Evolutionary conservation across 176 grass and related monocot species (phyloP).

Genomic region (Hyparrhenia diplandra): DNA sequence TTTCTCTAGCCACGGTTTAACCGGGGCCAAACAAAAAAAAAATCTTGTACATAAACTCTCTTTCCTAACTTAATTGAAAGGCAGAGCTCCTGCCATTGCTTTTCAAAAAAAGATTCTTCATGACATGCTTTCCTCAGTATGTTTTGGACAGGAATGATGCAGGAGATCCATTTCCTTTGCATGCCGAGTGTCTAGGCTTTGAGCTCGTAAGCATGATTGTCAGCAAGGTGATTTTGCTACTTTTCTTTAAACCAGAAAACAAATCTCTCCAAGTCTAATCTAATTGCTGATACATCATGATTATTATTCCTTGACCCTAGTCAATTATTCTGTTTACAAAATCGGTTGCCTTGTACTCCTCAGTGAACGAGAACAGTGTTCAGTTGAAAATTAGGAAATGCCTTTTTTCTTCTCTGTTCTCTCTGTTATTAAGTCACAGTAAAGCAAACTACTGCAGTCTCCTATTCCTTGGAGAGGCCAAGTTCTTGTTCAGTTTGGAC

Average conservation of each 20-base stretch:
- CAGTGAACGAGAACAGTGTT: neutral
- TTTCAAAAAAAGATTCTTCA: too few relatives aligned
- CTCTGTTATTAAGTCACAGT: neutral
- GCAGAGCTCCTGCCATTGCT: too few relatives aligned
- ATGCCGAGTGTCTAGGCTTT: slow-evolving; percentile 85
- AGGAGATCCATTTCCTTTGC: slow-evolving; percentile 71
- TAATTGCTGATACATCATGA: neutral
- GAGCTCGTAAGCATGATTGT: slow-evolving; percentile 90
- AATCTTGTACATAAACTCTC: too few relatives aligned
- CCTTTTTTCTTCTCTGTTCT: neutral
- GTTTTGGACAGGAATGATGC: slow-evolving; percentile 78
- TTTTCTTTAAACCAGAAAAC: neutral
- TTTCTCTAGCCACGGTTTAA: too few relatives aligned
- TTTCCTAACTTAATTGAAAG: too few relatives aligned
- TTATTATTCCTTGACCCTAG: too few relatives aligned
- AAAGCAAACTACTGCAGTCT: neutral
- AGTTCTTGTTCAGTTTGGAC: neutral
- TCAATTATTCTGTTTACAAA: too few relatives aligned
- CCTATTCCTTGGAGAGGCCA: neutral
- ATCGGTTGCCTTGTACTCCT: too few relatives aligned
- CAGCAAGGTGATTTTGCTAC: slow-evolving; percentile 51
- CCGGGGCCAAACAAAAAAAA: too few relatives aligned
- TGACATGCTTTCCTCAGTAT: slow-evolving; percentile 46
- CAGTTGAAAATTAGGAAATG: neutral
- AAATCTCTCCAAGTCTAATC: neutral